Conservation (phyloP, 2,329 filamentous ascomycete species). For the Cylindrodendrum hubeiense region DNA sequence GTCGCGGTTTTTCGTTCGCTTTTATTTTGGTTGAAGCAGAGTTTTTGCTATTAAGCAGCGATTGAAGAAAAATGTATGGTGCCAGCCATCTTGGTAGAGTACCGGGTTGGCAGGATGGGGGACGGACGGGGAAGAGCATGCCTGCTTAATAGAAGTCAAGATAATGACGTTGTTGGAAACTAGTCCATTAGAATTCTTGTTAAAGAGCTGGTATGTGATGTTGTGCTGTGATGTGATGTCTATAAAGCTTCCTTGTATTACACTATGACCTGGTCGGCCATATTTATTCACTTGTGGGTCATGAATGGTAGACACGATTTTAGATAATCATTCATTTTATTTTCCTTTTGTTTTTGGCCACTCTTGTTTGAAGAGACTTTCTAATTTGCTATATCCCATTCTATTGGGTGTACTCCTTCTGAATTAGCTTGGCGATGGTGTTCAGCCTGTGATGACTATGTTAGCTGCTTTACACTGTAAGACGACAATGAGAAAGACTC, state of each 20-base stretch:
- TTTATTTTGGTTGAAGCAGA: conserved; percentile 34
- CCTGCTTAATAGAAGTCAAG: conserved; percentile 42
- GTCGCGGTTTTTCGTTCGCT: conserved; percentile 30
- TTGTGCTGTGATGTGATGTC: neutral
- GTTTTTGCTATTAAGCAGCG: conserved; percentile 37
- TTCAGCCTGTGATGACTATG: conserved; percentile 60
- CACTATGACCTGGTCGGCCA: neutral
- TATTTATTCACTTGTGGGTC: neutral
- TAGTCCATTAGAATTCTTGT: conserved; percentile 3
- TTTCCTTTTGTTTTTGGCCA: conserved; percentile 29
- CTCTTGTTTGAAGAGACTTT: conserved; percentile 17
- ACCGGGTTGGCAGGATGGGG: conserved; percentile 27
- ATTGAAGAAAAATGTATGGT: conserved; percentile 36
- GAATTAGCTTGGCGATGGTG: conserved; percentile 72
- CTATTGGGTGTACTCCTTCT: conserved; percentile 70
- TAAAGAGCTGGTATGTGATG: neutral
- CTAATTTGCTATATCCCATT: conserved; percentile 22
- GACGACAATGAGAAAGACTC: conserved; percentile 45
- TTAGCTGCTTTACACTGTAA: conserved; percentile 24
- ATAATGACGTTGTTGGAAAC: conserved; percentile 32
- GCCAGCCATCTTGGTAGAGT: conserved; percentile 33
- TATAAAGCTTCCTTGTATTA: neutral
- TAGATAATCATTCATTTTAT: conserved; percentile 2
- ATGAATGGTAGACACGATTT: neutral
- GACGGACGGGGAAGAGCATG: conserved; percentile 33